Evolutionary conservation across 2,329 filamentous ascomycete species (phyloP), one percentile per base, ranked within the genome.

Genomic region (Beauveria bassiana): DNA sequence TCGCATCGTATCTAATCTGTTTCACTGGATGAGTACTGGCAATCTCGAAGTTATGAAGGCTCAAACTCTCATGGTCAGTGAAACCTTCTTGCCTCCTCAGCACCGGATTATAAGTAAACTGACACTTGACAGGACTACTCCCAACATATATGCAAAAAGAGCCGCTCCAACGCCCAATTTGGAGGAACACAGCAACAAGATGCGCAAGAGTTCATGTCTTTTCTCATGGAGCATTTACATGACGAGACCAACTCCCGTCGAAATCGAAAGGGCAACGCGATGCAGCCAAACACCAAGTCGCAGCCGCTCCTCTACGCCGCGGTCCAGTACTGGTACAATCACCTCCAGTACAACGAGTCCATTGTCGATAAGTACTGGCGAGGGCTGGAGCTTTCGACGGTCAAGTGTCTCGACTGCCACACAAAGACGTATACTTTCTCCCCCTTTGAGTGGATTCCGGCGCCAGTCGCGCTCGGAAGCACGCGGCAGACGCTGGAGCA

Each of bases 191-290:
- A 85, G 55, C 93, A 98, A 71, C 95, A 98, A 74, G 95, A 99
- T 70, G 89, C 92, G 1, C 89, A 93, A 66, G 95, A 98, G 69
- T 96, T 96, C 67, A 86, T 93, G 66, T 86, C 86, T 51, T 96
- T 96, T 70, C 73, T 97, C 28, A 81, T 96, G 43, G 86, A 90
- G 59, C 87, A 89, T 66, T 79, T 98, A 14, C 88, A 93, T 67
- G 90, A 95, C 70, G 95, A 99, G 73, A 86, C 96, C 5, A 96
- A 96, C 71, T 72, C 71, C 28, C 72, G 73, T 16, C 76, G 78
- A n/a, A 78, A 86, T 63, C 78, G 63, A 22, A 65, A 70, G 22
- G 71, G 72, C 58, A 67, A 66, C 4, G 66, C 66, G 1, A 46
- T 63, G 24, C 69, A 74, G 63, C 74, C 75, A 12, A 66, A 69